phyloP scores from a whole-genome alignment of 2,329 filamentous ascomycete genomes.

The Diplocarpon rosae region DNA sequence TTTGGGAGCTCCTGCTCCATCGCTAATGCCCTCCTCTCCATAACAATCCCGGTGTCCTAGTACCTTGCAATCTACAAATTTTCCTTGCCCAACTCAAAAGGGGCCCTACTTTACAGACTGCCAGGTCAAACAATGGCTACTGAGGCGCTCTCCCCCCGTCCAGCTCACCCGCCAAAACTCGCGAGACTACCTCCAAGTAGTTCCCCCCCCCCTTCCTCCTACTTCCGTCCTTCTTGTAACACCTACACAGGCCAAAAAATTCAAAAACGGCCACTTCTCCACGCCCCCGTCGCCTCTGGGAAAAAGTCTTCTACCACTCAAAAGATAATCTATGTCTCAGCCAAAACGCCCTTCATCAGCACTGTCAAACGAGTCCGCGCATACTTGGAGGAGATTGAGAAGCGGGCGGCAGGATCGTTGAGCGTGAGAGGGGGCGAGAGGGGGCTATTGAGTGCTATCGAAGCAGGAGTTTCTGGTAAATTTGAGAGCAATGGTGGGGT shows the following conservation, averaged over 20 bases:
- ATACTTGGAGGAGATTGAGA: constrained; percentile 20
- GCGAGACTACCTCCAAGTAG: constrained; percentile 16
- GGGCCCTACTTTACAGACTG: too few relatives aligned
- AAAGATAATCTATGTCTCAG: constrained; percentile 25
- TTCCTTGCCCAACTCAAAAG: too few relatives aligned
- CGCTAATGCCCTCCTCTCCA: neutral
- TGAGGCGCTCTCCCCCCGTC: neutral
- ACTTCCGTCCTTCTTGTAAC: neutral
- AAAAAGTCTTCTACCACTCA: constrained; percentile 14
- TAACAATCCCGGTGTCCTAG: neutral
- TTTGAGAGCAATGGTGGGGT: neutral
- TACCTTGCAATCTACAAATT: too few relatives aligned
- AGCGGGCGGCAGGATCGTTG: constrained; percentile 16
- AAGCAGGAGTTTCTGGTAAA: constrained; percentile 10
- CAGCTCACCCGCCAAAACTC: constrained; percentile 10
- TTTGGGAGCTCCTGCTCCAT: neutral
- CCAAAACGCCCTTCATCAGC: constrained; percentile 23
- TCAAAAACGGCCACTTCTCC: constrained; percentile 26
- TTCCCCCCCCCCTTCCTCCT: neutral
- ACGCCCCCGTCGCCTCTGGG: constrained; percentile 21
- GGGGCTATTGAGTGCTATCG: constrained; percentile 11
- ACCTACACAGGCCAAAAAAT: constrained; percentile 22
- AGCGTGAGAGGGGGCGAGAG: constrained; percentile 4
- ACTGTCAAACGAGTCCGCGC: constrained; percentile 24
- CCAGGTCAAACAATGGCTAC: constrained; percentile 8